A percentile compares a stretch with the other conserved stretches of the same genome.
phyloP scores from a whole-genome alignment of 805 yeast genomes.

The Zygotorulaspora florentina region DNA sequence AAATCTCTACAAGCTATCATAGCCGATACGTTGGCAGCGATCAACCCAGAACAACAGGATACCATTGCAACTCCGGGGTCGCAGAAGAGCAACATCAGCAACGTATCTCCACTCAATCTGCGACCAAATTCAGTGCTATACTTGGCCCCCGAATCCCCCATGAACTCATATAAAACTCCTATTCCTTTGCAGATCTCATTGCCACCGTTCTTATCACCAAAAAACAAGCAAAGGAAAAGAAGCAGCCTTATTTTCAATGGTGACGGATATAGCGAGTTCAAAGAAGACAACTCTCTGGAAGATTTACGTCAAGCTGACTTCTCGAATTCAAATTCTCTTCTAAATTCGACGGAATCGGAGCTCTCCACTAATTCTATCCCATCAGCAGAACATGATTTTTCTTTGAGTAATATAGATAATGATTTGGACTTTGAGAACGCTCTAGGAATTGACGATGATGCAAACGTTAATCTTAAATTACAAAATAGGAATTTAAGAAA shows the following conservation, averaged over 20 bases:
- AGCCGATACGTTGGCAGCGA: slow-evolving; percentile 10
- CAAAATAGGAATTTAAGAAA: slow-evolving; percentile 27
- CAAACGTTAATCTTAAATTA: slow-evolving; percentile 31
- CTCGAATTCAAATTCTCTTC: background rate
- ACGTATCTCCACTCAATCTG: slow-evolving; percentile 19
- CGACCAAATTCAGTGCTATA: slow-evolving; percentile 24
- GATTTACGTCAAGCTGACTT: background rate
- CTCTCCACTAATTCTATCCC: slow-evolving; percentile 21
- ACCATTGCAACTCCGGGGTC: background rate
- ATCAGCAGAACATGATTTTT: slow-evolving; percentile 28
- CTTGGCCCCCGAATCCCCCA: slow-evolving; percentile 36
- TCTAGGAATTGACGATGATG: slow-evolving; percentile 32
- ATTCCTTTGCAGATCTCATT: slow-evolving; percentile 37
- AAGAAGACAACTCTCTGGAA: slow-evolving; percentile 7
- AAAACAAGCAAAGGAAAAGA: slow-evolving; percentile 28
- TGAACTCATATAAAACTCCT: slow-evolving; percentile 34
- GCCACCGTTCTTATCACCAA: slow-evolving; percentile 39
- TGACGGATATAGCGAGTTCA: slow-evolving; percentile 32
- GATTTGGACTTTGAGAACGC: slow-evolving; percentile 19
- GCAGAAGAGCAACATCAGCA: slow-evolving; percentile 7
- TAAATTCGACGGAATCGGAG: slow-evolving; percentile 1
- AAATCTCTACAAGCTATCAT: slow-evolving; percentile 20
- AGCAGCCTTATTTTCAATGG: slow-evolving; percentile 38
- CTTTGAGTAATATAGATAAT: slow-evolving; percentile 21
- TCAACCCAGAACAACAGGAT: background rate